Base-by-base conservation (phyloP, 2,329 filamentous ascomycete species). In the Aspergillus piperis region DNA sequence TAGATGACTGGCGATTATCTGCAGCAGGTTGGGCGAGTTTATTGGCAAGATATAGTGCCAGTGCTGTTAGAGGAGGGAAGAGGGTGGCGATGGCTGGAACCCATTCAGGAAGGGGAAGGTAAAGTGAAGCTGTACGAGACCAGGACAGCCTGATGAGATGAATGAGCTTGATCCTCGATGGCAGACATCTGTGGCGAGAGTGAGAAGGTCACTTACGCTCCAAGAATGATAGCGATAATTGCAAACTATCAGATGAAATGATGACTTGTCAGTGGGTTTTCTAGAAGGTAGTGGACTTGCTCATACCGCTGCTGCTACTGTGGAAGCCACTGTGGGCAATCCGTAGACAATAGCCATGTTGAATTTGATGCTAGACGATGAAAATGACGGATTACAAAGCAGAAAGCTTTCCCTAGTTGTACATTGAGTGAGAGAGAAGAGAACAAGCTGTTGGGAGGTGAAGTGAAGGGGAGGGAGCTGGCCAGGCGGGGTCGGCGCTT, bases 101-200 rank as follows among this genome's bases (percentile, higher is more conserved):
- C 60, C 65, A 71, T 39, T 59, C 60, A 17, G 68, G 68, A 8
- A 71, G 53, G 2, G 72, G 71, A 23, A 73, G 69, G 56, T 54
- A 62, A 6, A 68, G 49, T n/a, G 64, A 47, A 15, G 56, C 49
- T 10, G 66, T 68, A n/a, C 64, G 66, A 10, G 67, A 62, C 72
- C 69, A 74, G 36, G 72, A 65, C 10, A 74, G 42, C 0, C 71
- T 74, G 10, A n/a, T 8, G 27, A 10, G 52, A 54, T 32, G 13
- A 27, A 13, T 7, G 15, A 8, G 13, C 15, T 41, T 48, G 25
- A 19, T 42, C 19, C 27, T 15, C 4, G 15, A 17, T 4, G 23
- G 8, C 8, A 30, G 2, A 50, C 19, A n/a, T 5, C n/a, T 30
- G 5, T 19, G 48, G 25, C 8, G 7, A 15, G 11, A 19, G 30